These are phyloP conservation scores for Irpex lacteus DNA, from an alignment of 1,284 basidiomycete species.

Conservation along the genomic window DNA sequence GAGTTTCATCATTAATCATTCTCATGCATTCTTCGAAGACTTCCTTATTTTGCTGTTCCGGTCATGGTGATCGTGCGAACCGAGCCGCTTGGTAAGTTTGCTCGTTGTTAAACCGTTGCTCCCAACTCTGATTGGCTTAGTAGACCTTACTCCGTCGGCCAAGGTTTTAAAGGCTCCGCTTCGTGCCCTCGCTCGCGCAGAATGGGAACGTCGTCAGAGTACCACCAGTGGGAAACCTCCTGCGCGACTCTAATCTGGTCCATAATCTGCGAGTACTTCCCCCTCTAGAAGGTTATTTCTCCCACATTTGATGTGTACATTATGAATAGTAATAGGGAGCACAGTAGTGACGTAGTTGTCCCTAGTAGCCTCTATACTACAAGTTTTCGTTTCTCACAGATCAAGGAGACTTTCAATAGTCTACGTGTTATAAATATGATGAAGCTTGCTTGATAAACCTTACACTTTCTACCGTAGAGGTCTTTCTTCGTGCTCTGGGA, in stretches of 20 bases:
- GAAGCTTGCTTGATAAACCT: too few species aligned
- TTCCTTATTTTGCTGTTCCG: conserved; percentile 49
- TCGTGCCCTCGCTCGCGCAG: conserved; percentile 37
- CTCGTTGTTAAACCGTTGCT: neutral
- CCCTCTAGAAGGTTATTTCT: neutral
- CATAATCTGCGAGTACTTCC: neutral
- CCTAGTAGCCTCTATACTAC: too few species aligned
- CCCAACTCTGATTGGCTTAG: neutral
- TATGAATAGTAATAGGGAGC: too few species aligned
- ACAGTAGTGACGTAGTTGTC: too few species aligned
- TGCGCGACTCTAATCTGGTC: conserved; percentile 9
- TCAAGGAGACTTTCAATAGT: too few species aligned
- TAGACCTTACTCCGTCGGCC: conserved; percentile 52
- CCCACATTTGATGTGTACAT: too few species aligned
- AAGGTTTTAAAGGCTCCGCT: conserved; percentile 51
- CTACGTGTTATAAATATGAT: too few species aligned
- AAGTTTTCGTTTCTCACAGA: too few species aligned
- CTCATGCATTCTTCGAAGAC: conserved; percentile 28
- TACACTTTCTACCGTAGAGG: neutral
- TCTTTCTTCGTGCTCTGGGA: neutral
- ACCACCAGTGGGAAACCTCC: neutral
- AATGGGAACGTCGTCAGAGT: conserved; percentile 38
- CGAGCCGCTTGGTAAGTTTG: conserved; percentile 37
- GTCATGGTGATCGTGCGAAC: conserved; percentile 46
- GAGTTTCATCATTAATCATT: neutral